Conservation (phyloP, 106 monocot species). For the Dendrobium officinale region DNA sequence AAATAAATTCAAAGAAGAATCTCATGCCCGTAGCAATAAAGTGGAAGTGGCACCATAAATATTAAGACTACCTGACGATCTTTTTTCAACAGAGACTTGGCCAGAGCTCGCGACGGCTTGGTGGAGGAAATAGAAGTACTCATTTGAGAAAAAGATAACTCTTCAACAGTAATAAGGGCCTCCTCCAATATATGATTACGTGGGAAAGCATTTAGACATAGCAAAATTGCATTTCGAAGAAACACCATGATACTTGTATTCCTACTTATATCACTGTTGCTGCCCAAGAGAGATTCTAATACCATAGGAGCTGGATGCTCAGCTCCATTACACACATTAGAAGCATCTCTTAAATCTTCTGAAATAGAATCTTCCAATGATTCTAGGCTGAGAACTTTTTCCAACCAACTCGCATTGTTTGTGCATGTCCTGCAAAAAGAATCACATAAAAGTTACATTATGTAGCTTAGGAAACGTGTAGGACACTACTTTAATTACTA, state of each 20-base stretch:
- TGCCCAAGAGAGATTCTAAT: conserved; percentile 24
- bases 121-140: conserved; percentile 23
- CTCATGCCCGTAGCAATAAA: not conserved
- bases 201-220: conserved; percentile 58
- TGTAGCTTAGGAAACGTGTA: not conserved
- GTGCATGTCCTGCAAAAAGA: conserved; percentile 57
- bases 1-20: not conserved
- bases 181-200: conserved; percentile 78
- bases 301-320: conserved; percentile 16
- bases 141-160: conserved; percentile 14
- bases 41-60: not conserved
- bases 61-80: conserved; percentile 72
- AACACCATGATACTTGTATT: conserved; percentile 36
- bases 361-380: conserved; percentile 39
- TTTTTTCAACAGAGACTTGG: conserved; percentile 71
- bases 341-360: conserved; percentile 35
- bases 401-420: conserved; percentile 73
- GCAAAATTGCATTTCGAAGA: conserved; percentile 68
- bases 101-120: conserved; percentile 66
- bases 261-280: conserved; percentile 24
- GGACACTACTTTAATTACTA: not conserved
- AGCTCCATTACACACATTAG: conserved; percentile 9
- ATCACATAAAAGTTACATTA: not conserved
- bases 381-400: conserved; percentile 61
- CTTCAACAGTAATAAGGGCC: conserved; percentile 69